Evolutionary conservation across 2,329 filamentous ascomycete species (phyloP).

Genomic region (Venturia pyrina): DNA sequence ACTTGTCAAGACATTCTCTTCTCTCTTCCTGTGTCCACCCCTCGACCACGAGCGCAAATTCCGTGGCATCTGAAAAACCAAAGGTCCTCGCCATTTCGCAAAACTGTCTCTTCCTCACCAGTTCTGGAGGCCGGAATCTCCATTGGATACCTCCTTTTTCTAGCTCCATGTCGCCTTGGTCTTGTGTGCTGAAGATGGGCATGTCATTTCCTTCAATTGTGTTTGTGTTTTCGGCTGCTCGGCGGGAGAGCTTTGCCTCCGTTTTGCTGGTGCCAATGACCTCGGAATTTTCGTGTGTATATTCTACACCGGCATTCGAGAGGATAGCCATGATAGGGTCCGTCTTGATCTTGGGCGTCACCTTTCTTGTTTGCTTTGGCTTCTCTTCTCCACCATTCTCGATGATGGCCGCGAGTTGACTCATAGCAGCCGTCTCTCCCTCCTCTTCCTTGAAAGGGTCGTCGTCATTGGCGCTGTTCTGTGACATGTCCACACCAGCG

Average conservation of each 20-base stretch:
- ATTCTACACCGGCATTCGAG: constrained; percentile 77
- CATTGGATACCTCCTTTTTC: constrained; percentile 20
- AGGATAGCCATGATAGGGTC: constrained; percentile 87
- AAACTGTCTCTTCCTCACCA: constrained; percentile 72
- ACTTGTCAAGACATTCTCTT: constrained; percentile 65
- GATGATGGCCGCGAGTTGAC: constrained; percentile 58
- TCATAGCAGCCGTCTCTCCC: constrained; percentile 55
- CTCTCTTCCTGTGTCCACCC: constrained; percentile 79
- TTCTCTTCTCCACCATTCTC: constrained; percentile 27
- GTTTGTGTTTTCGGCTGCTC: constrained; percentile 53
- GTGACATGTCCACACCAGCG: constrained; percentile 60
- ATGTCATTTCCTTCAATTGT: constrained; percentile 7
- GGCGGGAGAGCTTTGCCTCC: constrained; percentile 73
- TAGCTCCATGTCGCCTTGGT: constrained; percentile 14
- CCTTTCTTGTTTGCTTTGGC: constrained; percentile 26
- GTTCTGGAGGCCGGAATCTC: constrained; percentile 52
- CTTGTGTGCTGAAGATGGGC: constrained; percentile 20
- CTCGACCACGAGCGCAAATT: constrained; percentile 87
- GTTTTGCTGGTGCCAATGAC: constrained; percentile 86
- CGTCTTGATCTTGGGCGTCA: constrained; percentile 37
- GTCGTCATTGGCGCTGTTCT: constrained; percentile 35
- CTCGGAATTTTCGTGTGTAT: constrained; percentile 93
- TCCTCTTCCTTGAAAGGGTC: constrained; percentile 32
- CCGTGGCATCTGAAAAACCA: constrained; percentile 63
- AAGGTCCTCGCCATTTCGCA: constrained; percentile 78